Evolutionary conservation across 2,329 filamentous ascomycete species (phyloP).

Genomic region (Drechslera avenae): DNA sequence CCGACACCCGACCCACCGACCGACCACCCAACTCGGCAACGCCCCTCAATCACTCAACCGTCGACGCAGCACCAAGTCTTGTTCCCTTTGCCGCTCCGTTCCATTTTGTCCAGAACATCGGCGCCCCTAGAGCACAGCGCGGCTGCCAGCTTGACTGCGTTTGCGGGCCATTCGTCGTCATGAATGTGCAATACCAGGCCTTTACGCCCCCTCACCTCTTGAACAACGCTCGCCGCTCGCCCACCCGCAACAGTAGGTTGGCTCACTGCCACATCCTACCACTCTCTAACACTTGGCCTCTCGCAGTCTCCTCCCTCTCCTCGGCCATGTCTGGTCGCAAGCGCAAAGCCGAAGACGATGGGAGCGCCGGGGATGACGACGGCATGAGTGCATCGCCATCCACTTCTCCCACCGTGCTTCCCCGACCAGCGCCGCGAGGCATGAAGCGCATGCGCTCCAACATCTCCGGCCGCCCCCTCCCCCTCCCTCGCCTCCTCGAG

Average conservation of each 20-base stretch:
- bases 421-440: conserved; percentile 65
- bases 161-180: conserved; percentile 46
- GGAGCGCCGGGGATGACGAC: conserved; percentile 65
- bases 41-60: conserved; percentile 6
- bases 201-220: conserved; percentile 67
- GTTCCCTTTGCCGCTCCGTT: conserved; percentile 1
- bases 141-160: conserved; percentile 19
- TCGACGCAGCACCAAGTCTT: neutral
- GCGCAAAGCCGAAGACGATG: conserved; percentile 82
- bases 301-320: conserved; percentile 45
- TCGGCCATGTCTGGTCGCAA: conserved; percentile 64
- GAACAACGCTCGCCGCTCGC: conserved; percentile 61
- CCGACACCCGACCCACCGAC: conserved; percentile 7
- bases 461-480: conserved; percentile 67
- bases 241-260: conserved; percentile 62
- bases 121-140: conserved; percentile 19
- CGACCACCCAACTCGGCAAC: too few relatives aligned
- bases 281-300: conserved; percentile 15
- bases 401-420: conserved; percentile 76
- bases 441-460: conserved; percentile 70
- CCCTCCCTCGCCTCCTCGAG: conserved; percentile 82
- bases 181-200: conserved; percentile 67
- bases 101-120: too few relatives aligned
- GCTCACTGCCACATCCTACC: conserved; percentile 12
- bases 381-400: conserved; percentile 91